A percentile compares a stretch with the other conserved stretches of the same genome.
phyloP scores from a whole-genome alignment of 2,329 filamentous ascomycete species.

The Seiridium unicorne region DNA sequence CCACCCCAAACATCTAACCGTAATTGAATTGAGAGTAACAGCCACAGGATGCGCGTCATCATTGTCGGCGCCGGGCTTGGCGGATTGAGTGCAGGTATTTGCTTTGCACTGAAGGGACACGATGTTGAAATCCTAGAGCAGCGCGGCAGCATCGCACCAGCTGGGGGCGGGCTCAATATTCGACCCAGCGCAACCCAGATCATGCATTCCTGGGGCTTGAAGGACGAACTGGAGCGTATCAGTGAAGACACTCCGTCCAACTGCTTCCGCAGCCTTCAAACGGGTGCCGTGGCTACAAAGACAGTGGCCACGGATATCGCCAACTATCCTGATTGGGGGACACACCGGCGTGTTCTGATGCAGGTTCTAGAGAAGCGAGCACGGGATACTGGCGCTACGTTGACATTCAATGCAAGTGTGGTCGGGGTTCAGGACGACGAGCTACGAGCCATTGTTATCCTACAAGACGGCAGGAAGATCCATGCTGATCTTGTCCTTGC shows the following conservation, averaged over 20 bases:
- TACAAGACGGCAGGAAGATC: not conserved
- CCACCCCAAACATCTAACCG: no score
- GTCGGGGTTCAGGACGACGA: slow-evolving; percentile 1
- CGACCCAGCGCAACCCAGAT: slow-evolving; percentile 5
- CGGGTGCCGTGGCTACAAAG: not conserved
- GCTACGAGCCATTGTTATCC: not conserved
- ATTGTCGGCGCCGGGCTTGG: slow-evolving; percentile 20
- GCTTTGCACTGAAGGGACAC: slow-evolving; percentile 7
- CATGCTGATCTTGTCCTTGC: slow-evolving; percentile 8
- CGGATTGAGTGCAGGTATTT: no score
- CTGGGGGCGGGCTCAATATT: slow-evolving; percentile 1
- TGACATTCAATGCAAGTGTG: not conserved
- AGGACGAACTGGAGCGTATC: slow-evolving; percentile 7
- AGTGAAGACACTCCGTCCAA: slow-evolving; percentile 6
- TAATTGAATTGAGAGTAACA: no score
- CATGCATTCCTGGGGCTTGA: slow-evolving; percentile 6
- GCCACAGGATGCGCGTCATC: no score
- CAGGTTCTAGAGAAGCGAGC: not conserved
- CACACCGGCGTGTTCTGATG: not conserved
- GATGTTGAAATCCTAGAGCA: slow-evolving; percentile 9
- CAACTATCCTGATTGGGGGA: slow-evolving; percentile 4
- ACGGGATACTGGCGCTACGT: not conserved
- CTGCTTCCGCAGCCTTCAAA: slow-evolving; percentile 5
- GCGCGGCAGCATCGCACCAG: not conserved
- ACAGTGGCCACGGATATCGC: slow-evolving; percentile 5